Evolutionary conservation across 306 rosid genomes (phyloP).

Genomic region (Quercus bicolor): DNA sequence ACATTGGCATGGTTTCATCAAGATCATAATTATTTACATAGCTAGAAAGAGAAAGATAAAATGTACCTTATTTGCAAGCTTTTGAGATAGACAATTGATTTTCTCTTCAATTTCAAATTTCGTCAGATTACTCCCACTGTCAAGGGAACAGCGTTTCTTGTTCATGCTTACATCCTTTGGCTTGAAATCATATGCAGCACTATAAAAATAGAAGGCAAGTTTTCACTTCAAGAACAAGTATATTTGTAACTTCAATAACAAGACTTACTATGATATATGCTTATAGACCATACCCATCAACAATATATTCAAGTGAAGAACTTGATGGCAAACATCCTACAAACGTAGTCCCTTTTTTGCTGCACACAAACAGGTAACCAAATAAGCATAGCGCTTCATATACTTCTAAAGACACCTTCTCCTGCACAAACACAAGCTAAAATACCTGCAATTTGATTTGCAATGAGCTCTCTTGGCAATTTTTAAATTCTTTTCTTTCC

Average conservation of each 20-base stretch:
- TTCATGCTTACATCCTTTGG: constrained; percentile 62
- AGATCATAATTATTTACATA: not conserved
- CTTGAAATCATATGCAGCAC: constrained; percentile 67
- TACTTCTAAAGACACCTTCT: not conserved
- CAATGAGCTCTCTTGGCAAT: not conserved
- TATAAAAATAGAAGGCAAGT: constrained; percentile 26
- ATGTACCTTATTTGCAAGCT: constrained; percentile 60
- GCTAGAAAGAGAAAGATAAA: not conserved
- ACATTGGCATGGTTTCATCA: not conserved
- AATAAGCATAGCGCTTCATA: not conserved
- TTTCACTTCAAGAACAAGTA: not conserved
- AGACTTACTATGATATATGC: not conserved
- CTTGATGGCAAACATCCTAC: constrained; percentile 44
- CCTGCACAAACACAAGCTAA: not conserved
- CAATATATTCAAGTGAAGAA: constrained; percentile 33
- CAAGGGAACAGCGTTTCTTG: constrained; percentile 51
- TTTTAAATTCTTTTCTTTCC: not conserved
- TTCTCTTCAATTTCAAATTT: constrained; percentile 59
- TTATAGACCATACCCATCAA: constrained; percentile 47
- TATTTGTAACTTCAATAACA: not conserved
- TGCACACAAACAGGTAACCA: constrained; percentile 20
- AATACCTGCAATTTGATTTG: not conserved
- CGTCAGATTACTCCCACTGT: constrained; percentile 39
- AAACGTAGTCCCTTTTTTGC: constrained; percentile 23
- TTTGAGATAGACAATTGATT: constrained; percentile 58